phyloP scores from a whole-genome alignment of 306 rosid species.

The Sphenostylis stenocarpa region DNA sequence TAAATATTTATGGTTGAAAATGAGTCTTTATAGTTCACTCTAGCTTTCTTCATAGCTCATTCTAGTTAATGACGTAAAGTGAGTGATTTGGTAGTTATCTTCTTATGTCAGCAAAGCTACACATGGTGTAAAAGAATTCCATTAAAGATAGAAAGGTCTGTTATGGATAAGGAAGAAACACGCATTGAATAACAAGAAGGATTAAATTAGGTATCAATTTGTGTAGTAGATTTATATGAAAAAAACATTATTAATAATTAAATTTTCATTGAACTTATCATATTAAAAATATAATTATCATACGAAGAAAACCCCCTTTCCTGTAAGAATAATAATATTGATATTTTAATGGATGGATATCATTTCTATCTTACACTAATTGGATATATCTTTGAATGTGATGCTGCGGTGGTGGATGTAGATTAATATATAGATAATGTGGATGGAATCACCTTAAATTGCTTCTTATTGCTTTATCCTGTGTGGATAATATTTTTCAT shows the following conservation, averaged over 20 bases:
- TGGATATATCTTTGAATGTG: background rate
- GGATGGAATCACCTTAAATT: background rate
- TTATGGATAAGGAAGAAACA: slow-evolving; percentile 18
- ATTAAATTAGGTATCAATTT: background rate
- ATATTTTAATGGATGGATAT: background rate
- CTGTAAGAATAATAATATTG: background rate
- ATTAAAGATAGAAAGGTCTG: background rate
- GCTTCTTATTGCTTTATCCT: background rate
- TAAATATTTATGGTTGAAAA: background rate
- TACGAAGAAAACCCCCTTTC: too few relatives aligned
- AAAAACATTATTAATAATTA: background rate
- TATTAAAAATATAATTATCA: too few relatives aligned
- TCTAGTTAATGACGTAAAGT: background rate
- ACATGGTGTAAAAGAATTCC: slow-evolving; percentile 4
- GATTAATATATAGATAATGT: background rate
- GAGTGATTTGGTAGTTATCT: slow-evolving; percentile 37
- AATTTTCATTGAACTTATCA: too few relatives aligned
- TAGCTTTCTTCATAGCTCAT: background rate
- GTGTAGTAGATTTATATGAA: background rate
- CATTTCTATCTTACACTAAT: background rate
- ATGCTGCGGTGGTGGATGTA: background rate
- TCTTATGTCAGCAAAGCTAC: slow-evolving; percentile 16
- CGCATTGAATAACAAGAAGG: background rate
- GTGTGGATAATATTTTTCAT: slow-evolving; percentile 7
- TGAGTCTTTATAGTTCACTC: background rate